Conservation (phyloP, 352 stramenopile genomes). For the Phytophthora foliorum region DNA sequence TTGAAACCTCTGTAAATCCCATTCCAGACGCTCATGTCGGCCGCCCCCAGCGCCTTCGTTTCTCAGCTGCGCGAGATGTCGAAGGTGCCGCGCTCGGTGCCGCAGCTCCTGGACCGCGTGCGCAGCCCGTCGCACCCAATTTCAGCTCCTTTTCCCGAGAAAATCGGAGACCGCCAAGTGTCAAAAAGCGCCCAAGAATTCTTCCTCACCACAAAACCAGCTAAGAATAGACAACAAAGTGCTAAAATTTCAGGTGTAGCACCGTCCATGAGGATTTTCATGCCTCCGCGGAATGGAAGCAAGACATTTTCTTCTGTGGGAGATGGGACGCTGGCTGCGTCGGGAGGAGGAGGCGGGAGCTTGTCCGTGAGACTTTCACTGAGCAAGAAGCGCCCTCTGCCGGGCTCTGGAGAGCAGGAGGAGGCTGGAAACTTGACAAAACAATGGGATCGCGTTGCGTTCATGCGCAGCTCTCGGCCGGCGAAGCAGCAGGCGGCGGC, state of each 20-base stretch:
- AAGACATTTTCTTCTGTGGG: conserved; percentile 4
- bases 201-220: too few relatives aligned
- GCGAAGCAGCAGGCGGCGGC: conserved; percentile 19
- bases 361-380: conserved; percentile 19
- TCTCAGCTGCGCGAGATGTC: too few relatives aligned
- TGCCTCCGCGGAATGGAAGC: conserved; percentile 1
- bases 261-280: background rate
- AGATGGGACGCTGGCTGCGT: conserved; percentile 12
- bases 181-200: too few relatives aligned
- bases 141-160: too few relatives aligned
- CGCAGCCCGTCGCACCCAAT: too few relatives aligned
- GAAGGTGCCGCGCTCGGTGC: too few relatives aligned
- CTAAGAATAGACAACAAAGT: background rate
- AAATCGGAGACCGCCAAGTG: too few relatives aligned
- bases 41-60: too few relatives aligned
- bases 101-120: too few relatives aligned
- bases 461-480: conserved; percentile 24
- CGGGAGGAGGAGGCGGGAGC: conserved; percentile 12
- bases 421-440: background rate
- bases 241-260: background rate
- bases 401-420: background rate
- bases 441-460: conserved; percentile 10
- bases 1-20: background rate
- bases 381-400: conserved; percentile 13
- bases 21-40: too few relatives aligned